A percentile compares a stretch with the other conserved stretches of the same genome.
Evolutionary conservation across 148 eudicot genomes (phyloP).

Genomic region (Spergularia bocconei): DNA sequence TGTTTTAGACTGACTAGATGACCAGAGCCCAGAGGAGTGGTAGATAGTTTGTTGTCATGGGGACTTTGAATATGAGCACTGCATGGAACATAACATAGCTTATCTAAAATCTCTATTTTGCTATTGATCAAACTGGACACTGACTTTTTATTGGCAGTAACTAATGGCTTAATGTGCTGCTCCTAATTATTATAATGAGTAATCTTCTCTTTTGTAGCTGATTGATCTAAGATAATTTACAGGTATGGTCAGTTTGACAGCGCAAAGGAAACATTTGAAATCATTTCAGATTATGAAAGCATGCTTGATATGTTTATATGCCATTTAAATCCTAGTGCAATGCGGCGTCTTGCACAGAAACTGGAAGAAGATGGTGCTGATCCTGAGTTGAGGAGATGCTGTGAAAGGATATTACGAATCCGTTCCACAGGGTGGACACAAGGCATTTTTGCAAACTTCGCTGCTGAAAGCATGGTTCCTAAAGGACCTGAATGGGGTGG

Average conservation of each 20-base stretch:
- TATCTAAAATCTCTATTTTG: no score
- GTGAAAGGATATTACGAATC: conserved; percentile 88
- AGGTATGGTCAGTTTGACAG: conserved; percentile 99
- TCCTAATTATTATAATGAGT: not conserved
- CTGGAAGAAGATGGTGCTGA: conserved; percentile 85
- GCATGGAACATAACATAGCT: no score
- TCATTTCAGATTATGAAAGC: conserved; percentile 85
- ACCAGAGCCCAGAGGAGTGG: no score
- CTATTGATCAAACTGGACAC: no score
- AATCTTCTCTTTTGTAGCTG: not conserved
- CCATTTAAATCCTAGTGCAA: conserved; percentile 98
- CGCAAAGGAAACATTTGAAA: conserved; percentile 98
- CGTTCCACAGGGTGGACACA: conserved; percentile 99
- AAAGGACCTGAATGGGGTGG: conserved; percentile 99
- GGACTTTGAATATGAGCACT: no score
- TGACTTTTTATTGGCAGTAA: no score
- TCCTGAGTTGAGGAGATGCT: conserved; percentile 79
- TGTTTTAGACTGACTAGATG: no score
- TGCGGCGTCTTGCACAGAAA: conserved; percentile 96
- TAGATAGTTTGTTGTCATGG: no score
- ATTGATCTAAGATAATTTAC: conserved; percentile 27
- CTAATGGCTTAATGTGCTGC: not conserved
- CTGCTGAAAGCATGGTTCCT: conserved; percentile 99
- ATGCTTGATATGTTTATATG: conserved; percentile 94
- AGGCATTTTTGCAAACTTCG: conserved; percentile 98